phyloP scores from a whole-genome alignment of 139 green algal species.

The Gonium pectorale region DNA sequence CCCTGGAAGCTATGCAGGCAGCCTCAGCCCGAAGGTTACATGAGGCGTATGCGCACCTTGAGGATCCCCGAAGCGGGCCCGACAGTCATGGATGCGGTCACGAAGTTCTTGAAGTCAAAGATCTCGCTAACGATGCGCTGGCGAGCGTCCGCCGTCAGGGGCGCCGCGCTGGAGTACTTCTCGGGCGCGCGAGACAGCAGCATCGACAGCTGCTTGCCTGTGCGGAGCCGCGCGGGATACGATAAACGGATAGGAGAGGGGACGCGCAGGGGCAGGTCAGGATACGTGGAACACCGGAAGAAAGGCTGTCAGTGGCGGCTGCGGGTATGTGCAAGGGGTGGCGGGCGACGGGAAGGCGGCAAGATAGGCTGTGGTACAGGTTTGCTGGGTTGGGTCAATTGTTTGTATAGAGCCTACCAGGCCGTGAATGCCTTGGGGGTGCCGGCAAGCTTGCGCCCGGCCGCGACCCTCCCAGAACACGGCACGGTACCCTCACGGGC shows the following conservation, averaged over 20 bases:
- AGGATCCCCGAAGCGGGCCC: conserved; percentile 64
- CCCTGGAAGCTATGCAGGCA: too few relatives aligned
- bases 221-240: too few relatives aligned
- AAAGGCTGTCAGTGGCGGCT: neutral
- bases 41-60: conserved; percentile 7
- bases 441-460: too few relatives aligned
- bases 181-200: conserved; percentile 74
- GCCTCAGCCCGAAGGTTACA: neutral
- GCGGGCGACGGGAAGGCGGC: too few relatives aligned
- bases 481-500: too few relatives aligned
- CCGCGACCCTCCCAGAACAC: neutral
- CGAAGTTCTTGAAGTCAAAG: conserved; percentile 61
- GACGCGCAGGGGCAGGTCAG: neutral
- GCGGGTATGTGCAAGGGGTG: neutral
- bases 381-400: too few relatives aligned
- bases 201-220: conserved; percentile 62
- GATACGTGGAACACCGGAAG: neutral
- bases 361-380: too few relatives aligned
- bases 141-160: conserved; percentile 69
- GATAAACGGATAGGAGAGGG: too few relatives aligned
- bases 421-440: too few relatives aligned
- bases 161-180: conserved; percentile 55
- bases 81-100: conserved; percentile 70
- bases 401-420: too few relatives aligned
- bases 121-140: conserved; percentile 87